Evolutionary conservation across 2,329 filamentous ascomycete species (phyloP).

Genomic region (Atkinsonella texensis): DNA sequence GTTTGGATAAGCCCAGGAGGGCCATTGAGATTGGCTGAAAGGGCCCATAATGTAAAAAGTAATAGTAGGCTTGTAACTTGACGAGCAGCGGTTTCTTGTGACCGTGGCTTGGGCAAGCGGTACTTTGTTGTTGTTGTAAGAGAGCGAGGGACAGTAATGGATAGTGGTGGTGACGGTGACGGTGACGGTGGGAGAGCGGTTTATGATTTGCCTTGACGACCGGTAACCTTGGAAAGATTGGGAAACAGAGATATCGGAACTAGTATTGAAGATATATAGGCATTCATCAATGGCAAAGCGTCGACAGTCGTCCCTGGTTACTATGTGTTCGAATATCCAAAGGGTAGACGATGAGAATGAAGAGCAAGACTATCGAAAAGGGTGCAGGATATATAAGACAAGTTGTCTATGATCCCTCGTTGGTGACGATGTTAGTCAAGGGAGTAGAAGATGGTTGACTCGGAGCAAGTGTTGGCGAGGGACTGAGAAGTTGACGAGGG

Average conservation of each 20-base stretch:
- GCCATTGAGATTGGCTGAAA: conserved; percentile 24
- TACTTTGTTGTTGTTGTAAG: no score
- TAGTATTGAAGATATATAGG: background rate
- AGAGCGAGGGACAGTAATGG: no score
- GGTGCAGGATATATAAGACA: conserved; percentile 22
- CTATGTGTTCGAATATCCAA: background rate
- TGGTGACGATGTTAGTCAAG: conserved; percentile 22
- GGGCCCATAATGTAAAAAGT: conserved; percentile 17
- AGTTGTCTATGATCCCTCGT: conserved; percentile 17
- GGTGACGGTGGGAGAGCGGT: background rate
- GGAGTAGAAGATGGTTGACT: conserved; percentile 16
- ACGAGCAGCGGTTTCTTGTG: background rate
- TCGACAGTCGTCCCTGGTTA: conserved; percentile 8
- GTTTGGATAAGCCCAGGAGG: conserved; percentile 22
- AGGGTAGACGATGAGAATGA: conserved; percentile 11
- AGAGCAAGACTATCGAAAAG: conserved; percentile 17
- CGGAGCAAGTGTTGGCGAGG: conserved; percentile 12
- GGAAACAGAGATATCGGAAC: background rate
- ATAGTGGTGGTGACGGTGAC: background rate
- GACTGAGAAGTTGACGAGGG: conserved; percentile 14
- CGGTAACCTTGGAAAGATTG: background rate
- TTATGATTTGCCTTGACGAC: background rate
- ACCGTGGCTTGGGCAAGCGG: no score
- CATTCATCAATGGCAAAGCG: background rate
- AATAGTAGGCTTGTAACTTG: background rate